Evolutionary conservation across 2,329 filamentous ascomycete genomes (phyloP).

Genomic region (Fusarium siculi): DNA sequence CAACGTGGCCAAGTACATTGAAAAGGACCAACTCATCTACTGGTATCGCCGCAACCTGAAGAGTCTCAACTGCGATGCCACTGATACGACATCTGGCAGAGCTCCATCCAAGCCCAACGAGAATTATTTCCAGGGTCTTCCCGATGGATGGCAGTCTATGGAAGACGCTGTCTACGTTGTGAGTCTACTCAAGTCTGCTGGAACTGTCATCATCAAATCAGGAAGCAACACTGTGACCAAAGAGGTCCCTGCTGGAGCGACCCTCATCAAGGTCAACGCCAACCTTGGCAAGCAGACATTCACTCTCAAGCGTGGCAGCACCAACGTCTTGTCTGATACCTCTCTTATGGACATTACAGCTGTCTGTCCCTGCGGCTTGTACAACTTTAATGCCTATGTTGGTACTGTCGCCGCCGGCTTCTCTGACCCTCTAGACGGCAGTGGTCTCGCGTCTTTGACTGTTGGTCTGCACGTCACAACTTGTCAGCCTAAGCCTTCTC

Average conservation of each 20-base stretch:
- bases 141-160: conserved; percentile 61
- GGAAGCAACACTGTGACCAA: conserved; percentile 55
- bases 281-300: conserved; percentile 58
- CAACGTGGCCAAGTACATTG: conserved; percentile 54
- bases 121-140: conserved; percentile 63
- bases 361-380: conserved; percentile 62
- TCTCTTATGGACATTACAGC: conserved; percentile 62
- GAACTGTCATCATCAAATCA: conserved; percentile 57
- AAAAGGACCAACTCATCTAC: conserved; percentile 62
- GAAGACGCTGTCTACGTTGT: conserved; percentile 63
- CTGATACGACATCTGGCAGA: conserved; percentile 59
- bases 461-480: conserved; percentile 46
- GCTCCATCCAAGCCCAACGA: conserved; percentile 57
- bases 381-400: conserved; percentile 68
- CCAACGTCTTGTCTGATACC: conserved; percentile 56
- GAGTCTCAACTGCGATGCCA: conserved; percentile 59
- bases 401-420: conserved; percentile 57
- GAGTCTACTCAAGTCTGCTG: conserved; percentile 59
- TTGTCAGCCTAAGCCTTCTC: conserved; percentile 46
- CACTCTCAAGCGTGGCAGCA: conserved; percentile 53
- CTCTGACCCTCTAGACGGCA: conserved; percentile 40
- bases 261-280: conserved; percentile 55
- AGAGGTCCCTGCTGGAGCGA: conserved; percentile 42
- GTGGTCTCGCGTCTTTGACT: conserved; percentile 44
- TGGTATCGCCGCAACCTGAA: conserved; percentile 65